A percentile compares a stretch with the other conserved stretches of the same genome.
Evolutionary conservation across 805 yeast species (phyloP).

Genomic region (Candida koratica): DNA sequence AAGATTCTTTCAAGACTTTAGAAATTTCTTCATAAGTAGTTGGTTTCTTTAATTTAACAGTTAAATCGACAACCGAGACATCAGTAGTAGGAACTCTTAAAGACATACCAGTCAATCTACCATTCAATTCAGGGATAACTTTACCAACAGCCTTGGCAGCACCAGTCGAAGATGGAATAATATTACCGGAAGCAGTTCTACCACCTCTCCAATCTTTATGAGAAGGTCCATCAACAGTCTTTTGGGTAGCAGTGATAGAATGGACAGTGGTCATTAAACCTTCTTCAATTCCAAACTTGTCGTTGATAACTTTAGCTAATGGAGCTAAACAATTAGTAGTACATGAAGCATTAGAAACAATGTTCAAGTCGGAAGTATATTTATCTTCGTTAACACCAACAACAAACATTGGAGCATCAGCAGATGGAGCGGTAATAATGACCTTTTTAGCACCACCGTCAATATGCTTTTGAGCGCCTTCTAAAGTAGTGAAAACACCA

Average conservation of each 20-base stretch:
- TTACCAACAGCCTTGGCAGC: constrained; percentile 97
- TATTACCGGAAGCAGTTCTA: constrained; percentile 93
- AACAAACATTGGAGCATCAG: constrained; percentile 94
- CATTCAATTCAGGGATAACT: constrained; percentile 86
- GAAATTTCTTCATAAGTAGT: constrained; percentile 83
- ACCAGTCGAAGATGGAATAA: constrained; percentile 94
- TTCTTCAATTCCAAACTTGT: constrained; percentile 80
- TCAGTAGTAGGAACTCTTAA: constrained; percentile 92
- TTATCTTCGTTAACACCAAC: constrained; percentile 83
- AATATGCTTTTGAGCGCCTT: constrained; percentile 79
- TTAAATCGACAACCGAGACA: constrained; percentile 90
- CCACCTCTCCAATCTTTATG: constrained; percentile 99
- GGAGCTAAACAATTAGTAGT: constrained; percentile 96
- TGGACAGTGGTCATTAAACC: constrained; percentile 96
- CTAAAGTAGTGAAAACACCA: constrained; percentile 85
- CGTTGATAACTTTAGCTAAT: constrained; percentile 84
- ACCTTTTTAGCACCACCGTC: constrained; percentile 94
- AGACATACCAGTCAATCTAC: constrained; percentile 92
- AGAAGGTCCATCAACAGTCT: constrained; percentile 95
- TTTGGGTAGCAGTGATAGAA: constrained; percentile 94
- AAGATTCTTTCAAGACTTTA: constrained; percentile 67
- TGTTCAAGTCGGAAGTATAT: constrained; percentile 70
- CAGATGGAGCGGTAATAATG: constrained; percentile 89
- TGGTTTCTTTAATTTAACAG: constrained; percentile 72
- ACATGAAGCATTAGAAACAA: constrained; percentile 91